Base-by-base conservation (phyloP, 257 asterid genomes). In the Ilex aquifolium region DNA sequence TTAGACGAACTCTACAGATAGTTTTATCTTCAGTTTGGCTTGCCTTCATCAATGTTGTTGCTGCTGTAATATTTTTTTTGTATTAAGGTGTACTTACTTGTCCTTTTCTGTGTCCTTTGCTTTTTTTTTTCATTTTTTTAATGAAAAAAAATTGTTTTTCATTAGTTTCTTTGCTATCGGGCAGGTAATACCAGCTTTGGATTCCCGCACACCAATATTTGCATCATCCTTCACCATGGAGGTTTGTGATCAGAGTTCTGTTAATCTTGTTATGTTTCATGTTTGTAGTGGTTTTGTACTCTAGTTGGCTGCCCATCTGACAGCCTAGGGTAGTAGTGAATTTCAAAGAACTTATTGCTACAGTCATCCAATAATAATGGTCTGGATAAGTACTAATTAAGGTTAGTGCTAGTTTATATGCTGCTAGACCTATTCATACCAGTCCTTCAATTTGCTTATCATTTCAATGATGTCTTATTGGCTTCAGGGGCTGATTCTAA, bases 221-320 rank as follows among this genome's bases (percentile, higher is more conserved):
- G 90, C 99, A 57, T 90, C 99, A 2, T 93, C 99, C 65, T 93
- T 90, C 83, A 90, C 99, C 2, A 83, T 93, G 96, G 95, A 93
- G 99, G 99, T 92, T 67, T 63, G 94, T 67, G 54, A 64, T 66
- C 55, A 14, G 29, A 56, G 46, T 65, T 63, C 54, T 36, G 1
- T 2, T 15, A 49, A 11, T 11, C 14, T 49, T 49, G 10, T 49
- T 49, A 11, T 11, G 54, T 3, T 49, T 11, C 10, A 49, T 49
- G 6, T 12, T 49, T 49, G 4, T 15, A 11, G 10, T 6, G 54
- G 16, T 6, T 3, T 49, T 12, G 17, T 49, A 49, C 17, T 49
- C 17, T 49, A 49, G 54, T 49, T 4, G 42, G 42, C 42, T 36
- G 42, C 42, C 57, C 63, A 29, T 59, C 44, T 36, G 64, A 60